Base-by-base conservation (phyloP, 179 eudicot genomes). In the Silene coronaria region DNA sequence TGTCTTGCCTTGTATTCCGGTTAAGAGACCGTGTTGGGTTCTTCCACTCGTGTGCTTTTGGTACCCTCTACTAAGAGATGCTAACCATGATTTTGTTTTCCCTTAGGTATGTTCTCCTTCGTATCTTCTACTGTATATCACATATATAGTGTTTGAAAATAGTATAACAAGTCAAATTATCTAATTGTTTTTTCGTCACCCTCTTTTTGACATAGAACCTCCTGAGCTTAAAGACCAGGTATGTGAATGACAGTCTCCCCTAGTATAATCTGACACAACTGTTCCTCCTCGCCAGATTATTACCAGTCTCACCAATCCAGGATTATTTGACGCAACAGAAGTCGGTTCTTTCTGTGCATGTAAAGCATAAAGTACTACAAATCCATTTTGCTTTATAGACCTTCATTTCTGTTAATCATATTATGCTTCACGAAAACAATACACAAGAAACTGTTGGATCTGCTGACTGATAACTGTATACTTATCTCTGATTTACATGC, bases 21-120 rank as follows among this genome's bases (percentile, higher is more conserved):
- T 87, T 95, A 85, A 91, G 81, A 89, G 99, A 95, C 82, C 88
- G 89, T 78, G 97, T 91, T 95, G 97, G 97, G 97, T 78, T 88
- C 97, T 61, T 83, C 88, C 53, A 85, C 85, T 72, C 91, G 88
- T 67, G 91, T 95, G 70, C 79, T 95, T 84, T 85, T 95, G 71
- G 90, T 92, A 73, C 97, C 97, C 72, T 92, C 99, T 55, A 76
- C 3, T 86, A 81, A 90, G 97, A 69, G 99, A 92, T 78, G 95
- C 91, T 17, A 80, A 86, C 82, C 97, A 95, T 83, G 97, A 95
- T 79, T 86, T 82, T 82, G 99, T 95, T 76, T 95, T 90, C 78
- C 99, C n/a, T n/a, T n/a, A n/a, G n/a, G n/a, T n/a, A n/a, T n/a
- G n/a, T n/a, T n/a, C n/a, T n/a, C n/a, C n/a, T n/a, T 97, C 78